Conservation (phyloP, 2,329 filamentous ascomycete genomes). For the Diaporthe sp. region DNA sequence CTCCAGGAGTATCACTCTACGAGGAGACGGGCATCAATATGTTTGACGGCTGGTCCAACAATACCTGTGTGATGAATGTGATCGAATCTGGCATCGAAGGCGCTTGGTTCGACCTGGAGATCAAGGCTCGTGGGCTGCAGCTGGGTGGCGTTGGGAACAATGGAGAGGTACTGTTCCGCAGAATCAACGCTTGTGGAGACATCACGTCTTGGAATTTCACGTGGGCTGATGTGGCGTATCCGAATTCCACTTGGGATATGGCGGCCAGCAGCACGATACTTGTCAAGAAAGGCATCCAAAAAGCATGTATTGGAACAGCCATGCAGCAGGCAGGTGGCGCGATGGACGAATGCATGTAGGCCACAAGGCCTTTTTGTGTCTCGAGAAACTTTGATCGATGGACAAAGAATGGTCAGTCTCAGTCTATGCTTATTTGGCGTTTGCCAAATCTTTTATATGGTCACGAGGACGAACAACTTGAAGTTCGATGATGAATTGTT, state of each 20-base stretch:
- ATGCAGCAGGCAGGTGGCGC: not conserved
- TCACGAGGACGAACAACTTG: not conserved
- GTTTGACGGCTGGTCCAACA: not conserved
- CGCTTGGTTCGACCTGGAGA: not conserved
- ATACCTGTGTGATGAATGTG: not conserved
- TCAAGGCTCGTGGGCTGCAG: not conserved
- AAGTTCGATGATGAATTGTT: not conserved
- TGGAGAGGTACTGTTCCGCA: not conserved
- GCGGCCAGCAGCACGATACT: not conserved
- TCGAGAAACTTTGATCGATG: too few relatives aligned
- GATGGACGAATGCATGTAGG: not conserved
- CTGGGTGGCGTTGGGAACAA: not conserved
- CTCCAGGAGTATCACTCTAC: not conserved
- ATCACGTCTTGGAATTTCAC: constrained; percentile 4
- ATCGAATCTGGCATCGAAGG: not conserved
- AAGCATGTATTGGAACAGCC: not conserved
- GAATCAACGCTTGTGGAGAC: not conserved
- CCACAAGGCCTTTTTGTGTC: too few relatives aligned
- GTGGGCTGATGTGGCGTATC: not conserved
- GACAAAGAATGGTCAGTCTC: not conserved
- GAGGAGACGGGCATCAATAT: not conserved
- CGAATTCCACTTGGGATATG: not conserved
- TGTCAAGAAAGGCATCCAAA: not conserved
- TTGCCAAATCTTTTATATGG: not conserved
- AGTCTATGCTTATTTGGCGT: not conserved